Evolutionary conservation across 192 early-diverging fungal species (phyloP).

Genomic region (Entomortierella parvispora): DNA sequence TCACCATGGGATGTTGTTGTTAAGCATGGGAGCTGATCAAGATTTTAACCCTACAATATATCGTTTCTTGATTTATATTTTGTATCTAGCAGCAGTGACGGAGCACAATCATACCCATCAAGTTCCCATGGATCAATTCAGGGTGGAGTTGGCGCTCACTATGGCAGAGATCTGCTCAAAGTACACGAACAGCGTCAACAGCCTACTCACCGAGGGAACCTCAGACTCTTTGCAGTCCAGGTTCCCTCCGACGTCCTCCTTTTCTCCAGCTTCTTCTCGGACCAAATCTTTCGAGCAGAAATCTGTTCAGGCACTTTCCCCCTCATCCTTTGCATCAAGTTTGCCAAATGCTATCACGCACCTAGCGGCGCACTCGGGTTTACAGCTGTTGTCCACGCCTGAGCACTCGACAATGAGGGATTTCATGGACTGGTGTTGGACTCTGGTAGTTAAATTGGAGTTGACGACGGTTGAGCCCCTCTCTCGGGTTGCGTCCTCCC

Average conservation of each 20-base stretch:
- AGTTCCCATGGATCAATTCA: not conserved
- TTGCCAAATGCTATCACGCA: slow-evolving; percentile 39
- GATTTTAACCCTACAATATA: too few species aligned
- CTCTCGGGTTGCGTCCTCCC: slow-evolving; percentile 18
- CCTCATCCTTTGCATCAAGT: slow-evolving; percentile 20
- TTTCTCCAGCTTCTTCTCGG: not conserved
- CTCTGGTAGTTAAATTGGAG: slow-evolving; percentile 36
- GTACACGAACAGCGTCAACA: not conserved
- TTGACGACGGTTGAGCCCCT: slow-evolving; percentile 37
- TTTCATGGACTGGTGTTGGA: slow-evolving; percentile 59
- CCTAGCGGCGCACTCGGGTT: slow-evolving; percentile 37
- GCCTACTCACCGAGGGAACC: not conserved
- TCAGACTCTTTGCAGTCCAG: not conserved
- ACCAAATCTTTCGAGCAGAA: slow-evolving; percentile 18
- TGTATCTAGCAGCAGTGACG: not conserved
- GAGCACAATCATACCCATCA: not conserved
- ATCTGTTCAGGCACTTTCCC: too few species aligned
- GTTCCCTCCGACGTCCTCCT: not conserved
- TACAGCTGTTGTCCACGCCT: slow-evolving; percentile 25
- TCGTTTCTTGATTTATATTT: too few species aligned
- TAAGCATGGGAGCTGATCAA: too few species aligned
- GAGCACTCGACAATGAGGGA: slow-evolving; percentile 32
- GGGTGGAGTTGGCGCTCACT: slow-evolving; percentile 22
- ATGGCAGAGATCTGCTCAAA: slow-evolving; percentile 29
- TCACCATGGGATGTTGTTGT: not conserved